Evolutionary conservation across 2,329 filamentous ascomycete species (phyloP).

Genomic region (Uncinocarpus reesii): DNA sequence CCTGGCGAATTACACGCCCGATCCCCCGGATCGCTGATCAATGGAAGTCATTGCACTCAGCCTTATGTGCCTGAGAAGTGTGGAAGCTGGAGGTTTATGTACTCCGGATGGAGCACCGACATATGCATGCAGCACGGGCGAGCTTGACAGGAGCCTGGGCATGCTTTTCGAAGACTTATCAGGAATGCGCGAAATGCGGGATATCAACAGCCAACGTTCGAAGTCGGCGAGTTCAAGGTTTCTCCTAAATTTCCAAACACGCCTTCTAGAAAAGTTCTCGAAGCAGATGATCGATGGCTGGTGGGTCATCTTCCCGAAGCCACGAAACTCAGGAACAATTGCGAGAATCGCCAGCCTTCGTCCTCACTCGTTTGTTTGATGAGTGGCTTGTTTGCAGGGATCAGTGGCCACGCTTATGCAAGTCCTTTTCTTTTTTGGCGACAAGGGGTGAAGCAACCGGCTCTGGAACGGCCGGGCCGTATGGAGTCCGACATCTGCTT

Average conservation of each 20-base stretch:
- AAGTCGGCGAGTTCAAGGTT: no score
- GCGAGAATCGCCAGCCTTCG: not conserved
- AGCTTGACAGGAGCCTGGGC: no score
- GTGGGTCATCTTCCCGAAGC: conserved; percentile 8
- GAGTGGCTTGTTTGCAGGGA: conserved; percentile 1
- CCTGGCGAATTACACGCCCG: not conserved
- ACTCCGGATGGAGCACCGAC: not conserved
- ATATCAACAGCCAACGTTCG: no score
- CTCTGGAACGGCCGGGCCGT: not conserved
- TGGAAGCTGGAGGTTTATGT: not conserved
- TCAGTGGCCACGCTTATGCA: conserved; percentile 5
- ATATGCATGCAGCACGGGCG: not conserved
- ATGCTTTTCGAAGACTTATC: no score
- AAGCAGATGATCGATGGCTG: not conserved
- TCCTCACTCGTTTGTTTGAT: conserved; percentile 7
- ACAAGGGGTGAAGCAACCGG: not conserved
- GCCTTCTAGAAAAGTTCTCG: conserved; percentile 9
- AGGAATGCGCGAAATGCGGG: no score
- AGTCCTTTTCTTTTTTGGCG: not conserved
- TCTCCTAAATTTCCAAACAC: no score
- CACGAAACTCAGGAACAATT: conserved; percentile 11
- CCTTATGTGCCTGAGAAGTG: not conserved
- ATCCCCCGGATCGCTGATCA: not conserved
- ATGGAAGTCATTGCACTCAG: not conserved
- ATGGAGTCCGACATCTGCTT: not conserved